Evolutionary conservation across 257 asterid genomes (phyloP).

Genomic region (Asclepias syriaca): DNA sequence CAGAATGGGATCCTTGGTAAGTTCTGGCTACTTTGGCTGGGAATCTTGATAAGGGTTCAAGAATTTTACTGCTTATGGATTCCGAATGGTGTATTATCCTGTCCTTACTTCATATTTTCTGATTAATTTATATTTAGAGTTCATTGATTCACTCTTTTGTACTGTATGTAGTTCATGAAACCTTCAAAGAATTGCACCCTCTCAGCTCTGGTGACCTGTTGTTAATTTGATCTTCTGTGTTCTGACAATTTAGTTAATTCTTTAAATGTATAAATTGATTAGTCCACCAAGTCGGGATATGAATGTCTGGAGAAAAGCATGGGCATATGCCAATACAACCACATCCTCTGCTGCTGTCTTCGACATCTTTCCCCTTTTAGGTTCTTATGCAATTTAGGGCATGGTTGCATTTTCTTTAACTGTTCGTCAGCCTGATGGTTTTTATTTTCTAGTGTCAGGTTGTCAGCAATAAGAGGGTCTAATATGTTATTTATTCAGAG

Average conservation of each 20-base stretch:
- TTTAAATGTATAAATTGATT: not conserved
- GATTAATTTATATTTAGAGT: not conserved
- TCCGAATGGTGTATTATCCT: not conserved
- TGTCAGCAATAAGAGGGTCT: constrained; percentile 13
- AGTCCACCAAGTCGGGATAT: not conserved
- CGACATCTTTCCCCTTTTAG: too few relatives aligned
- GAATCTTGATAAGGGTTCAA: not conserved
- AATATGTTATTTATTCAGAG: constrained; percentile 41
- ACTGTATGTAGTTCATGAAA: not conserved
- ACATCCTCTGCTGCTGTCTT: not conserved
- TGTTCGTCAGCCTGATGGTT: not conserved
- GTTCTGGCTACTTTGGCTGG: constrained; percentile 16
- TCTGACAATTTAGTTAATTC: not conserved
- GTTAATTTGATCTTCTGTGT: not conserved
- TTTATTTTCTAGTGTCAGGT: not conserved
- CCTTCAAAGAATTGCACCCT: not conserved
- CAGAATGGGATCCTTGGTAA: constrained; percentile 28
- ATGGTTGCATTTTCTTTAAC: not conserved
- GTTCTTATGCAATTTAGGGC: not conserved
- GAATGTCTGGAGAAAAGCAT: not conserved
- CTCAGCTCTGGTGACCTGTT: not conserved
- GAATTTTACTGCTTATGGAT: not conserved
- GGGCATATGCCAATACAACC: not conserved
- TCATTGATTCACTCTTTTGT: not conserved
- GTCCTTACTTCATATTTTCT: not conserved